Evolutionary conservation across 495 filamentous ascomycete species (phyloP).

Genomic region (Lepraria neglecta): DNA sequence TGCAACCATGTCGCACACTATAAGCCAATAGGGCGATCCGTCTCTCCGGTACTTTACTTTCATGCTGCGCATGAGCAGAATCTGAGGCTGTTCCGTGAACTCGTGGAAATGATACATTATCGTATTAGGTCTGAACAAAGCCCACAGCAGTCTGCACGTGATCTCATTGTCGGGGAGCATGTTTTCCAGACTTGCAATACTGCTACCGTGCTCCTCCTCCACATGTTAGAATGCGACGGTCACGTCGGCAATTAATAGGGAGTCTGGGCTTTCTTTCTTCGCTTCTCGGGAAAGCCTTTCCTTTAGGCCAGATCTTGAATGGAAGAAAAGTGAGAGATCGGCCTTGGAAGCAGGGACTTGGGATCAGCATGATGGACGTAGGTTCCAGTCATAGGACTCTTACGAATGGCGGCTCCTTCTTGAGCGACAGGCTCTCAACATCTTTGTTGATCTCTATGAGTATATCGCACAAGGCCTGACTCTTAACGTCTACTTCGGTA

Average conservation of each 20-base stretch:
- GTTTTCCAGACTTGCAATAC: slow-evolving; percentile 21
- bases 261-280: slow-evolving; percentile 13
- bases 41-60: slow-evolving; percentile 12
- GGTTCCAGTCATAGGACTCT: neutral
- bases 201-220: slow-evolving; percentile 23
- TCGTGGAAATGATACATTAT: slow-evolving; percentile 23
- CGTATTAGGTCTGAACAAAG: slow-evolving; percentile 24
- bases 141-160: slow-evolving; percentile 25
- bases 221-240: slow-evolving; percentile 21
- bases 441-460: slow-evolving; percentile 22
- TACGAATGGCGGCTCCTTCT: slow-evolving; percentile 27
- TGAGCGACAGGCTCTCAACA: slow-evolving; percentile 25
- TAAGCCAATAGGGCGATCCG: slow-evolving; percentile 13
- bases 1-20: slow-evolving; percentile 21
- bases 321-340: slow-evolving; percentile 26
- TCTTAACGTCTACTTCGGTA: slow-evolving; percentile 29
- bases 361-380: neutral
- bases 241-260: slow-evolving; percentile 20
- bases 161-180: slow-evolving; percentile 21
- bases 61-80: slow-evolving; percentile 16
- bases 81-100: slow-evolving; percentile 19
- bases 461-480: slow-evolving; percentile 12
- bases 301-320: slow-evolving; percentile 20
- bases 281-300: slow-evolving; percentile 20
- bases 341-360: slow-evolving; percentile 5